Evolutionary conservation across 2,329 filamentous ascomycete genomes (phyloP).

Genomic region (Diplodia mutila): DNA sequence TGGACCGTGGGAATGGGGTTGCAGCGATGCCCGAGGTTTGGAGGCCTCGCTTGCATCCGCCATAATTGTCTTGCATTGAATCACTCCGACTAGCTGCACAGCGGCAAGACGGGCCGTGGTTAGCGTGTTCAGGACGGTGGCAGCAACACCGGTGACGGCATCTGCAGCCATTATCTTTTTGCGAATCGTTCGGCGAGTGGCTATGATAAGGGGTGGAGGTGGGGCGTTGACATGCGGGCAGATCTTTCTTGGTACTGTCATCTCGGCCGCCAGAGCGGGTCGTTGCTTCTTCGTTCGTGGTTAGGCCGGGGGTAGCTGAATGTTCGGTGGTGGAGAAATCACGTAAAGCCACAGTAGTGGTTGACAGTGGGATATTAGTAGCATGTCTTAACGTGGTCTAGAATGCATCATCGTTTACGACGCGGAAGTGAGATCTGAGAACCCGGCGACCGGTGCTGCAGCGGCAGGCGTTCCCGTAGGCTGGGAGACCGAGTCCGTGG

Average conservation of each 20-base stretch:
- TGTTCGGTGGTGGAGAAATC: background rate
- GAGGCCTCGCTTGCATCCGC: background rate
- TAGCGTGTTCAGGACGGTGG: constrained; percentile 12
- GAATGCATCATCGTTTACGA: constrained; percentile 22
- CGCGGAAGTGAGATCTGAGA: constrained; percentile 25
- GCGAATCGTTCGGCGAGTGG: background rate
- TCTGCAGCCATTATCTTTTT: constrained; percentile 15
- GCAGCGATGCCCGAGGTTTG: background rate
- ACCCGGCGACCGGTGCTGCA: constrained; percentile 24
- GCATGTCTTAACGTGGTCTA: constrained; percentile 24
- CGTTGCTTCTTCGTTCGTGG: constrained; percentile 16
- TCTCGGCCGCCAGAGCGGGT: background rate
- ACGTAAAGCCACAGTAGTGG: constrained; percentile 5
- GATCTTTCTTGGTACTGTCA: constrained; percentile 20
- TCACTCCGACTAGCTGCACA: background rate
- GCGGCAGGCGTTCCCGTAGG: constrained; percentile 25
- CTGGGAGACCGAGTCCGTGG: constrained; percentile 12
- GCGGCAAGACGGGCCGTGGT: constrained; percentile 11
- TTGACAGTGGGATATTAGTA: constrained; percentile 24
- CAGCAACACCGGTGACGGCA: background rate
- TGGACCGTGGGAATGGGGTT: background rate
- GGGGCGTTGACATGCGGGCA: background rate
- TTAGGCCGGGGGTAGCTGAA: constrained; percentile 13
- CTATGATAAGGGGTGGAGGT: constrained; percentile 1
- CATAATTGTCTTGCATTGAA: background rate